A percentile compares a stretch with the other conserved stretches of the same genome.
phyloP scores from a whole-genome alignment of 805 yeast genomes.

The Kazachstania kunashirensis region DNA sequence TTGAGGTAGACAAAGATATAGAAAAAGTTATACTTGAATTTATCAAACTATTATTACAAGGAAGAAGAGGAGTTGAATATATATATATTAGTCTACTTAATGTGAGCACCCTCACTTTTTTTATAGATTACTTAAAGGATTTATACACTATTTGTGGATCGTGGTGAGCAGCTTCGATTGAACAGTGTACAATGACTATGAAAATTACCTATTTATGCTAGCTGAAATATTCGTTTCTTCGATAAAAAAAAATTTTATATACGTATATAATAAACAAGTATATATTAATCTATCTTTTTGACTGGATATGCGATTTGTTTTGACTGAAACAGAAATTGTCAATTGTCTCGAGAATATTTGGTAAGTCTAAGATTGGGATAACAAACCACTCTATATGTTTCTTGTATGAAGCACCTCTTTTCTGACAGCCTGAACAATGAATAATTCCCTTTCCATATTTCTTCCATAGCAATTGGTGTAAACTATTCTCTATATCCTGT shows the following conservation, averaged over 20 bases:
- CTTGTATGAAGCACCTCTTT: slow-evolving; percentile 10
- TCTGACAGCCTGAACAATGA: slow-evolving; percentile 22
- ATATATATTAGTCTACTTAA: background rate
- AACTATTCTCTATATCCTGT: slow-evolving; percentile 14
- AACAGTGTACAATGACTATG: no score
- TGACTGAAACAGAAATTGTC: slow-evolving; percentile 13
- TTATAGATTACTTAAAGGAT: background rate
- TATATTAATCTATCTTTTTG: no score
- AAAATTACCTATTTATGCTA: no score
- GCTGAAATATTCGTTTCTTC: no score
- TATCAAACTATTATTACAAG: slow-evolving; percentile 9
- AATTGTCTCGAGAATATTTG: slow-evolving; percentile 11
- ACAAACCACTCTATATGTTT: slow-evolving; percentile 25
- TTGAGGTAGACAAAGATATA: background rate
- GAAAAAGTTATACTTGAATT: slow-evolving; percentile 4
- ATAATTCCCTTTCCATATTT: slow-evolving; percentile 23
- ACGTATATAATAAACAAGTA: no score
- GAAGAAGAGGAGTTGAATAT: slow-evolving; percentile 10
- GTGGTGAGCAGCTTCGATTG: no score
- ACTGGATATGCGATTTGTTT: slow-evolving; percentile 1
- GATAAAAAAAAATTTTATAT: no score
- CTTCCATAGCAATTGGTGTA: slow-evolving; percentile 24
- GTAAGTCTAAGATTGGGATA: slow-evolving; percentile 20
- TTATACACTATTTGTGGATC: background rate
- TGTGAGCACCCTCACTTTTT: background rate